phyloP scores from a whole-genome alignment of 257 asterid genomes.

The Solanum bulbocastanum region DNA sequence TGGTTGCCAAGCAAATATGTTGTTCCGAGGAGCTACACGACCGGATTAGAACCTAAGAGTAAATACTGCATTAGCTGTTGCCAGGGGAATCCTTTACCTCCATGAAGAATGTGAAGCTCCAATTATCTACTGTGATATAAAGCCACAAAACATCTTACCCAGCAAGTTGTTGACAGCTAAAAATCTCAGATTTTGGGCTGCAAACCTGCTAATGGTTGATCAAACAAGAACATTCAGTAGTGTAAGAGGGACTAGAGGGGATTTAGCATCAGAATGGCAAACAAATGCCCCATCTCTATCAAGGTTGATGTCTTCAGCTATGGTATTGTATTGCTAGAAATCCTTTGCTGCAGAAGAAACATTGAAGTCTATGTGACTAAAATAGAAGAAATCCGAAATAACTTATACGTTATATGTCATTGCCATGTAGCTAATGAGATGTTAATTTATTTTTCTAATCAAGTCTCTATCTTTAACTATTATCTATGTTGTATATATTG shows the following conservation, averaged over 20 bases:
- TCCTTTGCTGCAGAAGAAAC: constrained; percentile 3
- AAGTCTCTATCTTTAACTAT: too few species aligned
- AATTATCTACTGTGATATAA: constrained; percentile 13
- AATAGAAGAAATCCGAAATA: constrained; percentile 1
- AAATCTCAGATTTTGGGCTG: constrained; percentile 10
- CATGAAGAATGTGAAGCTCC: constrained; percentile 18
- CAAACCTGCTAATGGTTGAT: constrained; percentile 13
- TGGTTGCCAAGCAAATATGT: constrained; percentile 6
- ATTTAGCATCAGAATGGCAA: constrained; percentile 17
- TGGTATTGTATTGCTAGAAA: constrained; percentile 13
- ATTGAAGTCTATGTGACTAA: neutral
- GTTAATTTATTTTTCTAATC: too few species aligned
- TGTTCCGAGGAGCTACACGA: neutral
- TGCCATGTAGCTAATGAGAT: too few species aligned
- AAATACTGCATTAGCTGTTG: constrained; percentile 5
- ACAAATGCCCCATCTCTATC: constrained; percentile 2
- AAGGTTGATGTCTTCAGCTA: constrained; percentile 13
- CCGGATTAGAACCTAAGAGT: constrained; percentile 2
- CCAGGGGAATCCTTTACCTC: constrained; percentile 16
- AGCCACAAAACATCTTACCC: constrained; percentile 14
- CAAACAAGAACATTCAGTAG: constrained; percentile 14
- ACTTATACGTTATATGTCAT: too few species aligned
- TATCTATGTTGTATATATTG: too few species aligned
- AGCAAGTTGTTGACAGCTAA: constrained; percentile 5
- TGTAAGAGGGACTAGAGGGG: constrained; percentile 11